Evolutionary conservation across 1,284 basidiomycete species (phyloP).

Genomic region (Polyporus tsugae): DNA sequence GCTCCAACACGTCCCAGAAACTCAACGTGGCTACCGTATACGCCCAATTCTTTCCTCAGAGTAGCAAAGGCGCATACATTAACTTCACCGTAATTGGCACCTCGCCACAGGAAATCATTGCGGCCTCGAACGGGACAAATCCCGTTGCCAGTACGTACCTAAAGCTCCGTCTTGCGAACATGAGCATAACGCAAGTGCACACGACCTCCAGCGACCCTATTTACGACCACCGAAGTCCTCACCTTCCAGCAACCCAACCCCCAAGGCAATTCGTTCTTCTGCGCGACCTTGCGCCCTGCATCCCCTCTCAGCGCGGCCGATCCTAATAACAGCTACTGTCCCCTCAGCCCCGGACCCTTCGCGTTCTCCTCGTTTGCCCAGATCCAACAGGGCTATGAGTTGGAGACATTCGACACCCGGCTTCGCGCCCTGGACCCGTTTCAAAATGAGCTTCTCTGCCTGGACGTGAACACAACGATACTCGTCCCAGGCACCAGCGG

Average conservation of each 20-base stretch:
- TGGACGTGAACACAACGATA: slow-evolving; percentile 83
- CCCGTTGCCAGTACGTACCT: slow-evolving; percentile 60
- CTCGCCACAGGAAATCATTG: slow-evolving; percentile 64
- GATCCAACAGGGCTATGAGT: slow-evolving; percentile 72
- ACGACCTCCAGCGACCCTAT: slow-evolving; percentile 74
- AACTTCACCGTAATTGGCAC: slow-evolving; percentile 74
- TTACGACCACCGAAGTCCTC: slow-evolving; percentile 82
- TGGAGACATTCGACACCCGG: slow-evolving; percentile 87
- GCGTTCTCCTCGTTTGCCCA: slow-evolving; percentile 84
- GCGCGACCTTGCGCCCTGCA: slow-evolving; percentile 77
- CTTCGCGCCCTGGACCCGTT: slow-evolving; percentile 90
- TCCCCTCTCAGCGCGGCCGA: slow-evolving; percentile 62
- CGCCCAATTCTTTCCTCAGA: slow-evolving; percentile 70
- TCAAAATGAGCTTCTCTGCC: slow-evolving; percentile 81
- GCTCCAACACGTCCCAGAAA: slow-evolving; percentile 57
- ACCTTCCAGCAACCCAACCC: slow-evolving; percentile 79
- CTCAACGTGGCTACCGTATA: slow-evolving; percentile 77
- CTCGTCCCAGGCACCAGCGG: slow-evolving; percentile 60
- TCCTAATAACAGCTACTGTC: slow-evolving; percentile 66
- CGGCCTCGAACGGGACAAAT: slow-evolving; percentile 64
- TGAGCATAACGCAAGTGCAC: neutral
- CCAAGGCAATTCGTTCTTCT: slow-evolving; percentile 78
- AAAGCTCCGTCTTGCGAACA: slow-evolving; percentile 12
- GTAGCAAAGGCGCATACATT: slow-evolving; percentile 53
- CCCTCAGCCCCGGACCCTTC: slow-evolving; percentile 78